Conservation (phyloP, 2,329 filamentous ascomycete genomes). For the Phialophora macrospora region DNA sequence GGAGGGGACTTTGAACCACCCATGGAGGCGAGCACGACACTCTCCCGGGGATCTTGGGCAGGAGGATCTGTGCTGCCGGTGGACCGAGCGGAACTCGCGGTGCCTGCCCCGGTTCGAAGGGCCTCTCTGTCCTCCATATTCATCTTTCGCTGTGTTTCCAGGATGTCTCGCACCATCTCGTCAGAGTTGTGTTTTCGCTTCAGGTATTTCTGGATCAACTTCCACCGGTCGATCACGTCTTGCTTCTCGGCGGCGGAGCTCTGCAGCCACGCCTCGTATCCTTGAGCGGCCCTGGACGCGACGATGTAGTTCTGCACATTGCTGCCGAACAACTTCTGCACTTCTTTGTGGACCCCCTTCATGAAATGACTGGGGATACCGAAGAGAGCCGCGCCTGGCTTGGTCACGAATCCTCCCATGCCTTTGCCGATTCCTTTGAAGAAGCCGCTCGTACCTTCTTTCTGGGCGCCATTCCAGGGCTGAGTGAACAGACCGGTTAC, state of each 20-base stretch:
- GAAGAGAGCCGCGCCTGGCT: conserved; percentile 41
- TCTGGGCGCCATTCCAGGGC: conserved; percentile 49
- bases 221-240: conserved; percentile 69
- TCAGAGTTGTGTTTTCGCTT: conserved; percentile 51
- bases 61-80: conserved; percentile 16
- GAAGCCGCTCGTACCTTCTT: conserved; percentile 49
- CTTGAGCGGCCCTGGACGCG: conserved; percentile 41
- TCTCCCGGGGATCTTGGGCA: conserved; percentile 10
- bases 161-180: conserved; percentile 59
- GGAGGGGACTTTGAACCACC: conserved; percentile 3
- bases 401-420: conserved; percentile 39
- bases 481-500: conserved; percentile 52
- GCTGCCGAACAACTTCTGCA: conserved; percentile 45
- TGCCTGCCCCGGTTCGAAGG: conserved; percentile 30
- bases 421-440: conserved; percentile 52
- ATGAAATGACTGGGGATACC: conserved; percentile 43
- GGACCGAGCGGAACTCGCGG: conserved; percentile 25
- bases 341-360: conserved; percentile 42
- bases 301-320: conserved; percentile 42
- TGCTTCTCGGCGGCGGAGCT: conserved; percentile 63
- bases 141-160: conserved; percentile 25
- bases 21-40: conserved; percentile 1
- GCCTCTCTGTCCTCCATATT: conserved; percentile 33
- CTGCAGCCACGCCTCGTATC: conserved; percentile 48
- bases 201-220: conserved; percentile 56